These are phyloP conservation scores for Aspergillus novoparasiticus DNA, from an alignment of 2,329 filamentous ascomycete genomes.

Conservation along the genomic window DNA sequence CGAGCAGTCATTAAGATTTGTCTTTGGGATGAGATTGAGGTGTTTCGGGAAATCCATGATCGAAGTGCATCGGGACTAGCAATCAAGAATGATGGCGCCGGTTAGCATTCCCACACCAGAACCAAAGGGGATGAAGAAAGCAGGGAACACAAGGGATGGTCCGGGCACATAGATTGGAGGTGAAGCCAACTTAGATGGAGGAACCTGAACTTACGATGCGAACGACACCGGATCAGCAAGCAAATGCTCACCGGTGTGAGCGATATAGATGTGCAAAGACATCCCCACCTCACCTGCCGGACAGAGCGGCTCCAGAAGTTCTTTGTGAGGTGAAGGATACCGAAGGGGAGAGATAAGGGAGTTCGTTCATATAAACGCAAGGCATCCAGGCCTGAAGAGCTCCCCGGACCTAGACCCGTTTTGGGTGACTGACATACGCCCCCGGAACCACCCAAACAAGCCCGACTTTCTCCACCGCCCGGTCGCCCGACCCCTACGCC, in stretches of 20 bases:
- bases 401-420: slow-evolving; percentile 24
- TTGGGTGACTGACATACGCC: slow-evolving; percentile 18
- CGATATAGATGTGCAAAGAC: slow-evolving; percentile 87
- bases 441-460: slow-evolving; percentile 18
- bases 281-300: slow-evolving; percentile 58
- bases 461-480: slow-evolving; percentile 19
- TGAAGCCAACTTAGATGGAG: neutral
- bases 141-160: slow-evolving; percentile 7
- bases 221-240: slow-evolving; percentile 75
- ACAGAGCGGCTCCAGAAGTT: slow-evolving; percentile 24
- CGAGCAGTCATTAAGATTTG: slow-evolving; percentile 86
- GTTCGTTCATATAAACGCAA: slow-evolving; percentile 8
- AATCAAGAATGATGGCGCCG: slow-evolving; percentile 21
- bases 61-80: slow-evolving; percentile 80
- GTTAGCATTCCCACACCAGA: slow-evolving; percentile 13
- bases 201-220: slow-evolving; percentile 61
- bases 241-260: slow-evolving; percentile 88
- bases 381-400: slow-evolving; percentile 20
- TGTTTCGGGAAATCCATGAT: slow-evolving; percentile 74
- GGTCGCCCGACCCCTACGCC: slow-evolving; percentile 10
- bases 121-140: neutral
- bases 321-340: slow-evolving; percentile 18
- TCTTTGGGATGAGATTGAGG: slow-evolving; percentile 71
- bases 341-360: slow-evolving; percentile 19
- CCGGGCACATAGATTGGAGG: slow-evolving; percentile 6